Percentiles rank a stretch among this genome's conserved stretches.
phyloP scores from a whole-genome alignment of 805 yeast species.

The Yamadazyma phyllophila region DNA sequence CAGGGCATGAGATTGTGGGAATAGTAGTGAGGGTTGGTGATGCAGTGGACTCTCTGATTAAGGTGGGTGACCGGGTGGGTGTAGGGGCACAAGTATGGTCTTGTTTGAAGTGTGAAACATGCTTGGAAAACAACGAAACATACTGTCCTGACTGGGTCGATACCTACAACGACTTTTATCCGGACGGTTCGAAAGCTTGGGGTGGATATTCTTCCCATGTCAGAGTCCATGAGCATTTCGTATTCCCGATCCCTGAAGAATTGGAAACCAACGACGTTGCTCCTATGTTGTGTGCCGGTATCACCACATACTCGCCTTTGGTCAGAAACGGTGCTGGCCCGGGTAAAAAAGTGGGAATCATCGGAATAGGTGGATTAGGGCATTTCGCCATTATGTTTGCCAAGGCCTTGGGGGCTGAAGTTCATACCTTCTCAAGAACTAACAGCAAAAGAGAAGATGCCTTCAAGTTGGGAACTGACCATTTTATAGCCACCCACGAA shows the following conservation, averaged over 20 bases:
- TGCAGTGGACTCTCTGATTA: slow-evolving; percentile 41
- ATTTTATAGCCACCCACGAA: slow-evolving; percentile 48
- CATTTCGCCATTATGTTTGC: slow-evolving; percentile 61
- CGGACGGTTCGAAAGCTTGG: slow-evolving; percentile 25
- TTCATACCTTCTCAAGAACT: slow-evolving; percentile 29
- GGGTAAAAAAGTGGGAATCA: slow-evolving; percentile 52
- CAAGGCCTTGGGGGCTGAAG: slow-evolving; percentile 56
- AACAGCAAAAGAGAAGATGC: slow-evolving; percentile 29
- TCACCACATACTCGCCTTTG: slow-evolving; percentile 53
- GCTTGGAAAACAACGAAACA: slow-evolving; percentile 34
- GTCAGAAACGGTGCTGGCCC: slow-evolving; percentile 36
- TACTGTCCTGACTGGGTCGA: slow-evolving; percentile 50
- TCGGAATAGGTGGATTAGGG: slow-evolving; percentile 70
- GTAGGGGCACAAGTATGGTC: slow-evolving; percentile 69
- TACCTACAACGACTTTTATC: slow-evolving; percentile 51
- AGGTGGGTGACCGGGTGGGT: slow-evolving; percentile 75
- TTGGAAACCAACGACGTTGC: slow-evolving; percentile 45
- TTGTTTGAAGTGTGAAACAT: slow-evolving; percentile 62
- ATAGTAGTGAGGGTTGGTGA: slow-evolving; percentile 57
- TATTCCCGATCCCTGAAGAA: slow-evolving; percentile 48
- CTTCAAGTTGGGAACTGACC: slow-evolving; percentile 30
- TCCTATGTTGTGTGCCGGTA: slow-evolving; percentile 57
- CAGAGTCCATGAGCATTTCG: slow-evolving; percentile 43
- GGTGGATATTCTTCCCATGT: slow-evolving; percentile 54
- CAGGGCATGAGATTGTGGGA: slow-evolving; percentile 68